Evolutionary conservation across 306 rosid species (phyloP).

Genomic region (Corylus heterophylla): DNA sequence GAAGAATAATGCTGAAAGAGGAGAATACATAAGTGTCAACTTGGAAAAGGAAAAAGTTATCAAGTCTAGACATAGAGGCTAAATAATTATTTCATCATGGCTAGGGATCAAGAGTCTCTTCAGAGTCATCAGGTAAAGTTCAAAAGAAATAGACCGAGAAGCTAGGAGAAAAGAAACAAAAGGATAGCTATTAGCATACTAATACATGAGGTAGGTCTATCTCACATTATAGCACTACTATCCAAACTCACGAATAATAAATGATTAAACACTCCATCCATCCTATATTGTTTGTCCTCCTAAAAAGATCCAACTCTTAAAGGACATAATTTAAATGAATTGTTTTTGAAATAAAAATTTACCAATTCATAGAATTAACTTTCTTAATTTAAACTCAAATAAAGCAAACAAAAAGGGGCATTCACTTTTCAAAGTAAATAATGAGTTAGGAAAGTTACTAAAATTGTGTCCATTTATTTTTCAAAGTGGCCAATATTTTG

Average conservation of each 20-base stretch:
- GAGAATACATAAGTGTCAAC: slow-evolving; percentile 21
- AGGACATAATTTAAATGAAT: too few species aligned
- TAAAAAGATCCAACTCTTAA: too few species aligned
- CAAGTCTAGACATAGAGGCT: neutral
- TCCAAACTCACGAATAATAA: neutral
- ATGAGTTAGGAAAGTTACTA: too few species aligned
- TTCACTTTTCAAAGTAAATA: too few species aligned
- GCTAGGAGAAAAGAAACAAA: slow-evolving; percentile 8
- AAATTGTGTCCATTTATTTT: too few species aligned
- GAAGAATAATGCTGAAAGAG: slow-evolving; percentile 84
- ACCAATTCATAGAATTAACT: too few species aligned
- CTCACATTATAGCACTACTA: neutral
- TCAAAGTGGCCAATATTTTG: too few species aligned
- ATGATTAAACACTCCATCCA: neutral
- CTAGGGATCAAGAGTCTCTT: slow-evolving; percentile 12
- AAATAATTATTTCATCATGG: slow-evolving; percentile 4
- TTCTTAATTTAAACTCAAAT: too few species aligned
- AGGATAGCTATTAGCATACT: neutral
- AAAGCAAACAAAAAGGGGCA: too few species aligned
- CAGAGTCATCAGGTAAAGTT: neutral
- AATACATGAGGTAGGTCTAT: neutral
- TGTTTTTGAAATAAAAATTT: too few species aligned
- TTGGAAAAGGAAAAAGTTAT: slow-evolving; percentile 5
- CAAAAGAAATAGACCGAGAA: neutral
- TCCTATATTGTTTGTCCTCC: neutral